These are phyloP conservation scores for Prunus mira DNA, from an alignment of 306 rosid genomes.

Conservation along the genomic window DNA sequence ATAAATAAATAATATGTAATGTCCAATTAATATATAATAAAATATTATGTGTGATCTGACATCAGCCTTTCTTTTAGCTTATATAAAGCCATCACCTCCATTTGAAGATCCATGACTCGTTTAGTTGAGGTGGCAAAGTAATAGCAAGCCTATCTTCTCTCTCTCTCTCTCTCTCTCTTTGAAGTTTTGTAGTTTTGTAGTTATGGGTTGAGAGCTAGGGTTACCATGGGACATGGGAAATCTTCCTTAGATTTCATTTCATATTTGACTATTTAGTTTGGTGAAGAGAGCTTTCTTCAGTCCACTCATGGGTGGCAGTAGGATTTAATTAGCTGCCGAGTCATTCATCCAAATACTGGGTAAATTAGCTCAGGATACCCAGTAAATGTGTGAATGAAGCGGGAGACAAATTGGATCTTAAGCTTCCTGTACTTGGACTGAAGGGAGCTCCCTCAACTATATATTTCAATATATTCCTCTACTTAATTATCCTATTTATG, in stretches of 20 bases:
- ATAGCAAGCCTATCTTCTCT: background rate
- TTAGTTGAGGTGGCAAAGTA: background rate
- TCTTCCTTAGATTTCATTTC: background rate
- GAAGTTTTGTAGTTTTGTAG: background rate
- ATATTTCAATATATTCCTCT: background rate
- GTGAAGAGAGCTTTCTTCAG: conserved; percentile 90
- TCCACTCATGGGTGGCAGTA: conserved; percentile 63
- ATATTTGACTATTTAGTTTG: background rate
- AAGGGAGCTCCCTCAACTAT: conserved; percentile 94
- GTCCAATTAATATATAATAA: background rate
- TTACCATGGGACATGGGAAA: background rate
- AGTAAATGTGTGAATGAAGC: conserved; percentile 90
- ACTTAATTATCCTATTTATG: background rate
- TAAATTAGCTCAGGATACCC: conserved; percentile 22
- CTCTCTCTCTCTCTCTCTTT: background rate
- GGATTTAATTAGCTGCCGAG: conserved; percentile 90
- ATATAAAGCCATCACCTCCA: conserved; percentile 40
- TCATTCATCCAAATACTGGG: conserved; percentile 96
- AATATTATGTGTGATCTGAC: background rate
- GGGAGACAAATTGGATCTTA: conserved; percentile 89
- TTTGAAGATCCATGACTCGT: conserved; percentile 9
- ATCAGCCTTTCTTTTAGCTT: conserved; percentile 24
- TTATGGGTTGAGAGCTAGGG: background rate
- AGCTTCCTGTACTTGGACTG: conserved; percentile 89
- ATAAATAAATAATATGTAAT: background rate